Evolutionary conservation across 2,329 filamentous ascomycete genomes (phyloP), one percentile per base, ranked within the genome.

Genomic region (Hymenoscyphus infarciens): DNA sequence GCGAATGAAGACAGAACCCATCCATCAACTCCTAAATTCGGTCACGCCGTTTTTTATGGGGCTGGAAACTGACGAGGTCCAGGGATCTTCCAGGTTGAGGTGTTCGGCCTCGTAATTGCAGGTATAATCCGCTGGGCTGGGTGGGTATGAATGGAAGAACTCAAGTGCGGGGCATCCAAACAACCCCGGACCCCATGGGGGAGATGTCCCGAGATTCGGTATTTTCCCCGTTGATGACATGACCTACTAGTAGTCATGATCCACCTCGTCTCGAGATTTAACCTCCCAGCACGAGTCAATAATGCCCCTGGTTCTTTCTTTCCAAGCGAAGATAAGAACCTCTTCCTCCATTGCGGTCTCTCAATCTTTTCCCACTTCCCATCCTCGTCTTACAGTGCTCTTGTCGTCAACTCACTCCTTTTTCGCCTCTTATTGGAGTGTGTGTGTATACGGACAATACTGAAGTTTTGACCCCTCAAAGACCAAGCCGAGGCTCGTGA

Each of bases 171-270:
- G 45, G 45, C 8, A 25, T 52, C 19, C 35, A 38, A 38, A 38
- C 35, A 25, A 52, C 45, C 45, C 45, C 45, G 45, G 45, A 52
- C 45, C 45, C 45, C 45, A 52, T 52, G 45, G 45, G 45, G 45
- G 45, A 52, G 45, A 52, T 49, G 19, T 38, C 45, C 45, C 45
- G 19, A 52, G 19, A 52, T 25, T 52, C n/a, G 45, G 45, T 25
- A 22, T 22, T 25, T 52, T 13, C 8, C n/a, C 45, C 19, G 19
- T 22, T 22, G 45, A 52, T 25, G 45, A 52, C 45, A 10, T n/a
- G n/a, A n/a, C n/a, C n/a, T n/a, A n/a, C n/a, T n/a, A n/a, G n/a
- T 13, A 52, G 11, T 22, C n/a, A 52, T 52, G 22, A 52, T 52
- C 22, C 45, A 52, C 45, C 19, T 27, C 25, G 4, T 52, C 13